These are phyloP conservation scores for Rhynchosporium secalis DNA, from an alignment of 2,329 filamentous ascomycete genomes.

Conservation along the genomic window DNA sequence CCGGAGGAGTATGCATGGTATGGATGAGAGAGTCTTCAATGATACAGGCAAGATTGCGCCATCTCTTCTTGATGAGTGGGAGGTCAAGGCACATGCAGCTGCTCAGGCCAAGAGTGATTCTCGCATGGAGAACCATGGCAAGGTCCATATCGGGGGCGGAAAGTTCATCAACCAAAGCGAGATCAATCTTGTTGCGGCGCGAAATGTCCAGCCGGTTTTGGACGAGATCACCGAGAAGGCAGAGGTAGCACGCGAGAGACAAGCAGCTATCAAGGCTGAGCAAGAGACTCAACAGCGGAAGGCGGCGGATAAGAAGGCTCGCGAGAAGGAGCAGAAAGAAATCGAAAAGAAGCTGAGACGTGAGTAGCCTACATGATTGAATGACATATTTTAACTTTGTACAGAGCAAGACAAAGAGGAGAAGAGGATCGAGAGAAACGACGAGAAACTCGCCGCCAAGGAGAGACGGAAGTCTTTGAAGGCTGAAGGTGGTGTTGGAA, in stretches of 20 bases:
- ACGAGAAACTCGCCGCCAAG: slow-evolving; percentile 53
- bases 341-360: slow-evolving; percentile 58
- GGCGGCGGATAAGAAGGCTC: slow-evolving; percentile 55
- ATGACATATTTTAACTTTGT: slow-evolving; percentile 26
- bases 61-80: slow-evolving; percentile 73
- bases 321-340: slow-evolving; percentile 55
- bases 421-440: slow-evolving; percentile 46
- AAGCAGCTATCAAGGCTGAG: slow-evolving; percentile 62
- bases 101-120: slow-evolving; percentile 65
- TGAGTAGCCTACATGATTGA: slow-evolving; percentile 43
- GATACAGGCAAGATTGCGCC: slow-evolving; percentile 74
- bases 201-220: slow-evolving; percentile 76
- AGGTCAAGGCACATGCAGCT: slow-evolving; percentile 69
- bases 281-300: slow-evolving; percentile 64
- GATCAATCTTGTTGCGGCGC: slow-evolving; percentile 76
- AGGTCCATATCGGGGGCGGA: slow-evolving; percentile 74
- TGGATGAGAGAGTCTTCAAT: slow-evolving; percentile 78
- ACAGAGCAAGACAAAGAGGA: slow-evolving; percentile 44
- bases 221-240: slow-evolving; percentile 83
- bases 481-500: slow-evolving; percentile 20
- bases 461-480: slow-evolving; percentile 54
- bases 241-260: slow-evolving; percentile 67
- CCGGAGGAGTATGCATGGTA: slow-evolving; percentile 71
- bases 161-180: slow-evolving; percentile 76
- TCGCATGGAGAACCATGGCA: slow-evolving; percentile 58